Base-by-base conservation (phyloP, 352 stramenopile species). In the Pythium scleroteichum region DNA sequence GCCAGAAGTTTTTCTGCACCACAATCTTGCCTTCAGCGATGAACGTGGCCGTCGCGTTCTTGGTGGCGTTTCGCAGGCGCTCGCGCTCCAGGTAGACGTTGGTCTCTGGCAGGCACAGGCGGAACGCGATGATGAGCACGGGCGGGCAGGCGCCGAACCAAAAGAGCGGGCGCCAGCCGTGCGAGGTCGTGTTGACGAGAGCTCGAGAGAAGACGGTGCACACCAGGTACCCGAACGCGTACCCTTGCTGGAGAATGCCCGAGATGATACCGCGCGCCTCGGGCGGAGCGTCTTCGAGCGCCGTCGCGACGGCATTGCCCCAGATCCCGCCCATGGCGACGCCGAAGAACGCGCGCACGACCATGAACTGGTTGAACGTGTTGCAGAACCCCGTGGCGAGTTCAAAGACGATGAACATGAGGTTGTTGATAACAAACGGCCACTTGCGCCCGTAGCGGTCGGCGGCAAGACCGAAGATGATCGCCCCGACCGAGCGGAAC, bases 191-290 rank as follows among this genome's bases (percentile, higher is more conserved):
- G 58, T 68, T 50, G 8, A 78, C 71, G 0, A 79, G 53, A 13
- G 53, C 71, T 20, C 71, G 71, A 0, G 71, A 44, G 40, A 73
- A 72, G 16, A 82, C 60, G 12, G 71, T 61, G 20, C 59, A 65
- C 19, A 79, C 26, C 7, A 79, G 53, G 60, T 79, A 79, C n/a
- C 71, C 71, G 60, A 75, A 72, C 13, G 71, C 71, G 50, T 79
- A 82, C 1, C 74, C 74, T 38, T 82, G 71, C 45, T 82, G 74
- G 49, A 82, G 65, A 35, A 82, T 82, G 4, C 73, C 71, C 7
- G 73, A 79, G 32, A 82, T 48, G 51, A 82, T 76, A 35, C 74
- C 74, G 9, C 74, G 68, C 2, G 74, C 71, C 0, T 53, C 61
- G 1, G 64, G 61, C 13, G 71, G 66, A 12, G 59, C 72, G 51